Evolutionary conservation across 2,329 filamentous ascomycete genomes (phyloP), one percentile per base, ranked within the genome.

Genomic region (Chrysoporthe austroafricana): DNA sequence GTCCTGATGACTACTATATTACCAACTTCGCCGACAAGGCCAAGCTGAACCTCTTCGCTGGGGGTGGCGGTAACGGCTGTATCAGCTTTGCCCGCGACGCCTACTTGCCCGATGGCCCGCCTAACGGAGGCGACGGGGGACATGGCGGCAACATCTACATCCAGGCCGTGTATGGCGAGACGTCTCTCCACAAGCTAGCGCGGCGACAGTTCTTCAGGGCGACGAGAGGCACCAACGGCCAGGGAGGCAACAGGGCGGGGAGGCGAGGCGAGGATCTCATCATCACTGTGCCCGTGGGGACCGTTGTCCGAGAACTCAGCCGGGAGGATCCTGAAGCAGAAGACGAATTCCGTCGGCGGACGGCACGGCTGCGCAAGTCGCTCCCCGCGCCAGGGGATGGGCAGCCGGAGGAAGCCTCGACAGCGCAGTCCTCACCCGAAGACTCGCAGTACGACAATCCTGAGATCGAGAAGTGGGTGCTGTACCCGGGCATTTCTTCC

Each of bases 81-180:
- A 93, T 98, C 62, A 96, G 96, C 0, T 99, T 98, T 77, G 82
- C 96, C 56, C 90, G 95, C 26, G 96, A 99, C 74, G 95, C 95
- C 71, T 98, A 92, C 78, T 85, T 97, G 42, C 88, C 90, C 57
- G 90, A 97, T 71, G 96, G 96, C 0, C 96, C 96, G 13, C 88
- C 96, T 11, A 98, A 99, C 78, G 96, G 96, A 61, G 96, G 96
- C 69, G 94, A 99, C 76, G 96, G 96, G 54, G 96, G 96, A 4
- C 91, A 89, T 66, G 96, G 96, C 70, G 96, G 96, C 50, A 96
- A 91, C 74, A 84, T 99, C 72, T 98, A 97, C 78, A 96, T 99
- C 67, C 95, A 98, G 79, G 94, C 96, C 8, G 89, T 97, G 1
- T 89, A 91, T 65, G 93, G 94, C 68, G 92, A 98, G 79, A 98